A percentile compares a stretch with the other conserved stretches of the same genome.
These are phyloP conservation scores for Botrytis tulipae DNA, from an alignment of 2,329 filamentous ascomycete species.

Conservation along the genomic window DNA sequence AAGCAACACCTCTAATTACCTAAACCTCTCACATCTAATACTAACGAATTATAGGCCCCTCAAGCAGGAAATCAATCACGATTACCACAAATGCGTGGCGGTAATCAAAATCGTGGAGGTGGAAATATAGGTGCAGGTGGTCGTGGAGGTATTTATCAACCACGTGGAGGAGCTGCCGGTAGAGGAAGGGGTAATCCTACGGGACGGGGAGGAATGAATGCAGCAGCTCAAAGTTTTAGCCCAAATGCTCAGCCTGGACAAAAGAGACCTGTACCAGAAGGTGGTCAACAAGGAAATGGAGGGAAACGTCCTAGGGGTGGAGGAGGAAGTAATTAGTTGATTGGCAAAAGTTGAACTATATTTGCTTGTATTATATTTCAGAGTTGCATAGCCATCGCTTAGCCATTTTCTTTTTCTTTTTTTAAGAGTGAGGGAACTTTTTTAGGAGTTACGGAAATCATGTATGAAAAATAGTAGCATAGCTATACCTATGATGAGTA, in stretches of 20 bases:
- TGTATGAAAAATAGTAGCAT: constrained; percentile 21
- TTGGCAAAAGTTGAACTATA: constrained; percentile 21
- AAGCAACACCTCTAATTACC: constrained; percentile 23
- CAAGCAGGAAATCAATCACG: constrained; percentile 27
- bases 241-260: constrained; percentile 33
- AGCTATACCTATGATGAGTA: constrained; percentile 7
- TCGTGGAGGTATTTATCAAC: constrained; percentile 24
- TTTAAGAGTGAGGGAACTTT: constrained; percentile 17
- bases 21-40: background rate
- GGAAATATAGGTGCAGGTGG: constrained; percentile 21
- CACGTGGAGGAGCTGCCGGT: constrained; percentile 28
- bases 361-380: constrained; percentile 36
- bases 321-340: constrained; percentile 28
- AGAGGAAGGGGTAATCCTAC: constrained; percentile 34
- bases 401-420: constrained; percentile 33
- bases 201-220: constrained; percentile 37
- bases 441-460: constrained; percentile 18
- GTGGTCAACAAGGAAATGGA: constrained; percentile 37
- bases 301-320: constrained; percentile 49
- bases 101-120: constrained; percentile 28
- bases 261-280: constrained; percentile 37
- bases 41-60: constrained; percentile 28
- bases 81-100: constrained; percentile 37
- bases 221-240: constrained; percentile 35
- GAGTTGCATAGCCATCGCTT: constrained; percentile 30